Base-by-base conservation (phyloP, 202 grass and related monocot genomes). In the Alloteropsis angusta region DNA sequence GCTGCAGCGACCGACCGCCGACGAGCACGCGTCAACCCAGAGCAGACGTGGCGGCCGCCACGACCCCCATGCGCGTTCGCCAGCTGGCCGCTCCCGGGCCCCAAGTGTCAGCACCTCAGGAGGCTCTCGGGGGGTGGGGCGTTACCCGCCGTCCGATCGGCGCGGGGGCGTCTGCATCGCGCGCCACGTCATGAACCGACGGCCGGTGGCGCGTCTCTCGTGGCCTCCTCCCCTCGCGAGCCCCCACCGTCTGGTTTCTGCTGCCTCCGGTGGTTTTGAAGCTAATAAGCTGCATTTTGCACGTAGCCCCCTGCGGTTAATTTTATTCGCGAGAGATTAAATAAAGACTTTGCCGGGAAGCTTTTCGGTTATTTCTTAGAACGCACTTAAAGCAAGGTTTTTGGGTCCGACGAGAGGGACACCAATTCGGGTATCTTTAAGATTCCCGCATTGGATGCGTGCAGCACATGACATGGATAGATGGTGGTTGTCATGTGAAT, bases 281-380 rank as follows among this genome's bases (percentile, higher is more conserved):
- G 76, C 62, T 4, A n/a, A n/a, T 53, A 11, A 9, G 1, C 5
- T 1, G 0, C 9, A n/a, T 81, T 82, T 72, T 54, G 22, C 44
- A 8, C 0, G 3, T 0, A 80, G 6, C 7, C 23, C 75, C 81
- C 70, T 13, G 37, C 0, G 1, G 17, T 71, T 80, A 42, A 0
- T 2, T 0, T 39, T 50, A 85, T 84, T 72, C 16, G 0, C 0
- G 9, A 10, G 0, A 0, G n/a, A 74, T 74, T 82, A 74, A 68
- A 85, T 39, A 39, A 77, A 89, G 78, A 85, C 87, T 82, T 85
- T 34, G 50, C 0, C 15, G 22, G 44, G 35, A 82, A 82, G 77
- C 42, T 4, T 74, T 89, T 85, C 78, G 60, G 83, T 74, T 89
- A 82, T 85, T 89, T 82, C 87, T 82, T 89, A 78, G 83, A 54